Evolutionary conservation across 1,284 basidiomycete species (phyloP).

Genomic region (Marasmius tenuissimus): DNA sequence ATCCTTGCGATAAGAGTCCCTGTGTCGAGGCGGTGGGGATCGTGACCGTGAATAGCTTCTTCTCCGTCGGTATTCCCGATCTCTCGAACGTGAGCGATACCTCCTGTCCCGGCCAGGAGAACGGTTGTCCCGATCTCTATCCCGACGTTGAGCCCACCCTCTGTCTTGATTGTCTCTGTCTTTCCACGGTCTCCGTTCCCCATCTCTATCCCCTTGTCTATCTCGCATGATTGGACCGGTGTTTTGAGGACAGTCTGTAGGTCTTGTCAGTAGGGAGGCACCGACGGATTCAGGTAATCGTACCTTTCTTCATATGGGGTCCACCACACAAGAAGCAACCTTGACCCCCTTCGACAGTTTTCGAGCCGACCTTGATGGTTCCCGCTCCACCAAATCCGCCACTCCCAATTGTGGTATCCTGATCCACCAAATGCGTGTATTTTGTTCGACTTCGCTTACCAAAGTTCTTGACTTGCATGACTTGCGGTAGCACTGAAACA

Average conservation of each 20-base stretch:
- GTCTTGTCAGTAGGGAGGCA: neutral
- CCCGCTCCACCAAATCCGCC: slow-evolving; percentile 73
- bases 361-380: slow-evolving; percentile 56
- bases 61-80: slow-evolving; percentile 12
- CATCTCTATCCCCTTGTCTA: slow-evolving; percentile 46
- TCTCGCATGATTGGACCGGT: slow-evolving; percentile 42
- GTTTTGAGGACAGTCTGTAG: slow-evolving; percentile 73
- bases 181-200: slow-evolving; percentile 41
- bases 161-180: slow-evolving; percentile 29
- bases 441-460: slow-evolving; percentile 92
- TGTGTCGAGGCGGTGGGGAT: slow-evolving; percentile 27
- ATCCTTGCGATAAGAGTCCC: slow-evolving; percentile 25
- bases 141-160: slow-evolving; percentile 13
- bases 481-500: slow-evolving; percentile 83
- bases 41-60: slow-evolving; percentile 19
- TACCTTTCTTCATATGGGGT: slow-evolving; percentile 86
- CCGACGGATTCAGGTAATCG: slow-evolving; percentile 9
- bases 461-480: slow-evolving; percentile 98
- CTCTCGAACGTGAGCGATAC: slow-evolving; percentile 1
- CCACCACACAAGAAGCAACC: slow-evolving; percentile 91
- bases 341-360: slow-evolving; percentile 46
- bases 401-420: slow-evolving; percentile 78
- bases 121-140: slow-evolving; percentile 9
- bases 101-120: neutral
- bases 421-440: slow-evolving; percentile 93